Evolutionary conservation across 75 land plant genomes (phyloP), one percentile per base, ranked within the genome.

Genomic region (Selaginella tamariscina): DNA sequence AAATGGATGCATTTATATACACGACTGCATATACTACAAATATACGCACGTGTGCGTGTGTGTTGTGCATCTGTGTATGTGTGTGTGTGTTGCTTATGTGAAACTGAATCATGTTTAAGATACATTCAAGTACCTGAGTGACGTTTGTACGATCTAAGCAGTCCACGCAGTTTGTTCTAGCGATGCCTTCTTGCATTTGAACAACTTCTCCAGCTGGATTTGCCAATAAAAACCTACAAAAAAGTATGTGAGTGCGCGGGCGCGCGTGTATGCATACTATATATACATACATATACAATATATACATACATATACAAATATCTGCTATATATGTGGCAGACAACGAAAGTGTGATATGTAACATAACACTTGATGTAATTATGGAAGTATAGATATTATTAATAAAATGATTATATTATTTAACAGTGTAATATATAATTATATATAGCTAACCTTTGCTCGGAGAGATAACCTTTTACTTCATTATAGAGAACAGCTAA

Each of bases 121-220:
- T n/a, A n/a, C 5, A 39, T 5, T 39, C 15, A 5, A 8, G 62
- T 2, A 87, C 98, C 96, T 94, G 98, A 0, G 98, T 94, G 56
- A 89, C 96, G 85, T 94, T 94, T 56, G 98, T 94, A 13, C 98
- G 88, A 74, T 94, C 98, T 26, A 94, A 73, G 76, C 98, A 94
- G 73, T 94, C 98, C 70, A 94, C 76, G 54, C 98, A 94, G 69
- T 94, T 94, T 44, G 88, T 85, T 74, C 98, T 74, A 27, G 85
- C 83, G 68, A 94, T 80, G 54, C 98, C 98, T 55, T 31, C 70
- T 63, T 94, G 98, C 70, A 81, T 77, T 73, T 83, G 75, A 56
- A 89, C 27, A 63, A 77, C 82, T 73, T 87, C 88, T 56, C 85
- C 86, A 44, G 75, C 71, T 22, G 78, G 66, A 75, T 79, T 74